Evolutionary conservation across 176 grass and related monocot species (phyloP), one percentile per base, ranked within the genome.

Genomic region (Stipa capillata): DNA sequence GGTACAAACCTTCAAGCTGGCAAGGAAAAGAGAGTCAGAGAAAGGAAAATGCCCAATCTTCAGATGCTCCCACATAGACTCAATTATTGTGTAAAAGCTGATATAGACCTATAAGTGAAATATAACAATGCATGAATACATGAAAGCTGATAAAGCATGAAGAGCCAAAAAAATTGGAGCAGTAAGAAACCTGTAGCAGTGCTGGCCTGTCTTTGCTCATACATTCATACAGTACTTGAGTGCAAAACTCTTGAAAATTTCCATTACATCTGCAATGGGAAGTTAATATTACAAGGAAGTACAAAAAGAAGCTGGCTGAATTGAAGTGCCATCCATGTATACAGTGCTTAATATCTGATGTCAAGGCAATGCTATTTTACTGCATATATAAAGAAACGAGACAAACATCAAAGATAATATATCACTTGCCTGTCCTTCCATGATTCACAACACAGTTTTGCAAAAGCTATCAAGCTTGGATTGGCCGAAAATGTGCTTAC

Each of bases 171-270:
- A 81, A 42, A 80, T 44, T 24, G 31, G 63, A 71, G 27, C 72
- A 53, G 35, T 36, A 71, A 71, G 43, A 62, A 69, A 98, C 95
- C 95, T 94, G 95, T 81, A 97, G 77, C 20, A 98, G 62, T 65
- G 89, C 86, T 37, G 95, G 95, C 64, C 89, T 89, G 78, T 98
- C 95, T 94, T 94, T 98, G 85, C 95, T 94, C 85, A 98, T 93
- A 87, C 95, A 97, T 77, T 97, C 95, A 74, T 90, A 94, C 65
- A 97, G 62, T 77, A 97, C 85, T 81, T 94, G 95, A 71, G 87
- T 92, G 77, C 95, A 97, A 52, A 94, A 97, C 69, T 94, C 95
- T 76, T 87, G 87, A 63, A 97, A 97, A 85, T 82, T 92, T 68
- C 72, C 48, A 89, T 94, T 87, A 41, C 69, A 88, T 88, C 95